phyloP scores from a whole-genome alignment of 2,329 filamentous ascomycete species.

The Stenocarpella maydis region DNA sequence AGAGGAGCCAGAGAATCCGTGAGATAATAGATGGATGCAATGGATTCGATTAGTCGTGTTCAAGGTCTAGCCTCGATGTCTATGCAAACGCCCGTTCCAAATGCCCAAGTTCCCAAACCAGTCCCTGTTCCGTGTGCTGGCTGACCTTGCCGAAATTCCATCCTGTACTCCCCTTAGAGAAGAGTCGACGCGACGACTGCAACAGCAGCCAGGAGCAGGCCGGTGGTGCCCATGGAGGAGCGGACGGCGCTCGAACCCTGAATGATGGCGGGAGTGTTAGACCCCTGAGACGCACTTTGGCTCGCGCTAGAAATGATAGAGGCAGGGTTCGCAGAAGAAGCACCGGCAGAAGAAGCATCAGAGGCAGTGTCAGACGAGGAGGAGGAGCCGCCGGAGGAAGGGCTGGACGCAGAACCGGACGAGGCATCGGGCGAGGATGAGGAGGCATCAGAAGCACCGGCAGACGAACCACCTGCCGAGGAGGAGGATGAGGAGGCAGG shows the following conservation, averaged over 20 bases:
- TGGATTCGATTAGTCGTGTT: neutral
- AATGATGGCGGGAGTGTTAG: constrained; percentile 14
- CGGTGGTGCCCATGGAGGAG: constrained; percentile 7
- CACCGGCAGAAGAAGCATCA: constrained; percentile 8
- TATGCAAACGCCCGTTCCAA: constrained; percentile 20
- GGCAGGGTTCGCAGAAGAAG: constrained; percentile 13
- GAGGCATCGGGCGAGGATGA: neutral
- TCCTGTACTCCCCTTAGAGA: neutral
- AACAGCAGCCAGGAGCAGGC: constrained; percentile 15
- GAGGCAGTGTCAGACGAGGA: neutral
- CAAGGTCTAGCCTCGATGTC: constrained; percentile 22
- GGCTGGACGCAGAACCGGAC: neutral
- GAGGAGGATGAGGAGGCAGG: constrained; percentile 2
- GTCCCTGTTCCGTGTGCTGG: neutral
- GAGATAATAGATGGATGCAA: neutral
- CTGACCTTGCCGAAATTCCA: neutral
- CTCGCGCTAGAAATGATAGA: constrained; percentile 17
- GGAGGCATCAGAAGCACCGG: neutral
- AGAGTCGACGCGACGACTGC: constrained; percentile 19
- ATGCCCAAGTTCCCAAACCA: neutral
- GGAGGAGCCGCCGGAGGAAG: neutral
- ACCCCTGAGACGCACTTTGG: constrained; percentile 19
- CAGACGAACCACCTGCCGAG: neutral
- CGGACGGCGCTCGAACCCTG: constrained; percentile 16
- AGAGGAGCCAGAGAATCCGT: rapidly evolving